Percentiles rank a stretch among this genome's conserved stretches.
Conservation (phyloP, 1,139 yeast species). For the Yamadazyma kanchanaburiensis region DNA sequence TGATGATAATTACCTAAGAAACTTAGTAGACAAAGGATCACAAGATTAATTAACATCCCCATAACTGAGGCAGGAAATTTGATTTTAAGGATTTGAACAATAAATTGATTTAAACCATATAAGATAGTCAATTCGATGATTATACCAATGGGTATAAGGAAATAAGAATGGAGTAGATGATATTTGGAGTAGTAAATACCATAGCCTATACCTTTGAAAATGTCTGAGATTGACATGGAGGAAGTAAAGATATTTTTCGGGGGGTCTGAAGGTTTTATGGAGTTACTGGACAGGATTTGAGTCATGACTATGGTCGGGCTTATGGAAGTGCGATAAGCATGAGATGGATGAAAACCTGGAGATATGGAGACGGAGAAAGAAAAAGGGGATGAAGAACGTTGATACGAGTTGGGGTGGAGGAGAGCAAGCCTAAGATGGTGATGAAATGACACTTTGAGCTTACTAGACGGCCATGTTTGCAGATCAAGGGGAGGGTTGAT, state of each 20-base stretch:
- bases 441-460: too few species aligned
- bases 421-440: too few species aligned
- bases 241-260: background rate
- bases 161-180: conserved; percentile 33
- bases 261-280: background rate
- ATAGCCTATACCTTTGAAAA: conserved; percentile 10
- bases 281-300: too few species aligned
- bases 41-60: conserved; percentile 64
- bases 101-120: conserved; percentile 62
- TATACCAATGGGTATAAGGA: conserved; percentile 36
- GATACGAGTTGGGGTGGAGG: too few species aligned
- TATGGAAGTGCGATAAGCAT: too few species aligned
- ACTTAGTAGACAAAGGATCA: conserved; percentile 39
- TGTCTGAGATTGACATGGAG: too few species aligned
- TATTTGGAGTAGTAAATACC: conserved; percentile 14
- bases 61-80: conserved; percentile 74
- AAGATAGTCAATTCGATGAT: conserved; percentile 36
- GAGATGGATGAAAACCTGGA: too few species aligned
- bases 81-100: conserved; percentile 47
- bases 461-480: too few species aligned
- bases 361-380: too few species aligned
- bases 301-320: too few species aligned
- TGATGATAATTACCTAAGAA: conserved; percentile 14
- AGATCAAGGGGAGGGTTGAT: too few species aligned
- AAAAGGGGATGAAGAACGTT: too few species aligned